These are phyloP conservation scores for Phalaenopsis equestris DNA, from an alignment of 106 monocot species.

Conservation along the genomic window DNA sequence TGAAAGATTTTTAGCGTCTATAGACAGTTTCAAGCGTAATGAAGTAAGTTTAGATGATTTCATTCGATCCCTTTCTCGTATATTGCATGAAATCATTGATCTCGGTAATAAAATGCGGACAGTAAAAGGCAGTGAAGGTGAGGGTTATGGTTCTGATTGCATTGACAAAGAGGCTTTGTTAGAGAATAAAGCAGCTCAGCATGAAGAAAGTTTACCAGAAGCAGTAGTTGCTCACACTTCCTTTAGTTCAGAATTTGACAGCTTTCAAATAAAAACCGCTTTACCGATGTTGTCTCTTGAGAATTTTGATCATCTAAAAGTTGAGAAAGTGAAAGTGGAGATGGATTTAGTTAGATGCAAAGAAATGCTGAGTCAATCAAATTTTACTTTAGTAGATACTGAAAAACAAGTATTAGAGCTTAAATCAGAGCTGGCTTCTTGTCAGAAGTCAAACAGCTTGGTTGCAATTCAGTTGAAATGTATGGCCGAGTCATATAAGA, in stretches of 20 bases:
- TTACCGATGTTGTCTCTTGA: conserved; percentile 12
- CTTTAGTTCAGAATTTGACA: background rate
- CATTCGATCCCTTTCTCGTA: conserved; percentile 7
- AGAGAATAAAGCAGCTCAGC: conserved; percentile 9
- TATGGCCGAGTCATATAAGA: conserved; percentile 85
- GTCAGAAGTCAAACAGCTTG: conserved; percentile 72
- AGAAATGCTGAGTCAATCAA: conserved; percentile 27
- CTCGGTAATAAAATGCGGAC: background rate
- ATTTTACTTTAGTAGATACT: background rate
- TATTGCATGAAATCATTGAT: conserved; percentile 7
- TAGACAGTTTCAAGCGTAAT: background rate
- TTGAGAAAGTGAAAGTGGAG: conserved; percentile 34
- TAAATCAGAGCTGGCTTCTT: conserved; percentile 40
- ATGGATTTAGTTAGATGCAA: conserved; percentile 5
- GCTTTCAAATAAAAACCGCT: background rate
- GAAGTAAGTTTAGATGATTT: conserved; percentile 13
- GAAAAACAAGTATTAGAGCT: conserved; percentile 33
- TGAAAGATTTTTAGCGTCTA: conserved; percentile 2
- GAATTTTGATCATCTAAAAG: conserved; percentile 58
- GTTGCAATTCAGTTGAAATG: conserved; percentile 87
- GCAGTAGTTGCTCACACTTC: background rate
- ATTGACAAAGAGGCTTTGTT: conserved; percentile 19
- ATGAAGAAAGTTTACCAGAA: conserved; percentile 9
- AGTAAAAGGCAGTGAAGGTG: conserved; percentile 4
- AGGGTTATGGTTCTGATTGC: conserved; percentile 11